phyloP scores from a whole-genome alignment of 1,284 basidiomycete genomes.

The Stereum hirsutum region DNA sequence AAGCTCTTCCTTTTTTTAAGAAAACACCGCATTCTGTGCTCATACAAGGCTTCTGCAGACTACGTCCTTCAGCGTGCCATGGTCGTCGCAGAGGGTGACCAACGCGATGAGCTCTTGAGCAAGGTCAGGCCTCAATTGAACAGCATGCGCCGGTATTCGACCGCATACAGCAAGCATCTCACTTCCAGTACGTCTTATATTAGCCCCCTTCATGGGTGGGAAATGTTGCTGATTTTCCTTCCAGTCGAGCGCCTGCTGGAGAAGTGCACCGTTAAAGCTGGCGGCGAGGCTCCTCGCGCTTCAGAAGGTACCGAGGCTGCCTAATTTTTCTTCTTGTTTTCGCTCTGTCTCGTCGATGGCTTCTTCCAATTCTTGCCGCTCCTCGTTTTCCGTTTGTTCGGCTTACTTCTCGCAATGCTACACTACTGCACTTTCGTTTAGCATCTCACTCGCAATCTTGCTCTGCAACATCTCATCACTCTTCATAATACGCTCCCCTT shows the following conservation, averaged over 20 bases:
- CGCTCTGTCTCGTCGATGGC: background rate
- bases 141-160: constrained; percentile 63
- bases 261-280: constrained; percentile 10
- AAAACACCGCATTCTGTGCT: background rate
- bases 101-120: constrained; percentile 54
- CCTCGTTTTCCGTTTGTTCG: background rate
- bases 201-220: background rate
- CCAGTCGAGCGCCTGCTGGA: constrained; percentile 66
- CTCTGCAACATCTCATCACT: constrained; percentile 4
- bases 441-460: constrained; percentile 5
- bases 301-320: no score
- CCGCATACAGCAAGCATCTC: constrained; percentile 72
- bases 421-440: constrained; percentile 5
- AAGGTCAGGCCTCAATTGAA: constrained; percentile 60
- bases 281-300: background rate
- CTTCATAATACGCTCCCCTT: constrained; percentile 3
- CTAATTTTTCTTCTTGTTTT: background rate
- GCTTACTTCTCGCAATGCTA: constrained; percentile 3
- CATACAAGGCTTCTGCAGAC: constrained; percentile 31
- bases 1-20: constrained; percentile 23
- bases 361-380: background rate
- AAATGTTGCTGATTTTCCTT: constrained; percentile 6
- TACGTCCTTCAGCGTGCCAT: constrained; percentile 78
- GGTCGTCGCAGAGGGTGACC: constrained; percentile 60
- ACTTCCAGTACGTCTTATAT: constrained; percentile 51